Evolutionary conservation across 2,329 filamentous ascomycete genomes (phyloP).

Genomic region (Pseudogymnoascus sp.): DNA sequence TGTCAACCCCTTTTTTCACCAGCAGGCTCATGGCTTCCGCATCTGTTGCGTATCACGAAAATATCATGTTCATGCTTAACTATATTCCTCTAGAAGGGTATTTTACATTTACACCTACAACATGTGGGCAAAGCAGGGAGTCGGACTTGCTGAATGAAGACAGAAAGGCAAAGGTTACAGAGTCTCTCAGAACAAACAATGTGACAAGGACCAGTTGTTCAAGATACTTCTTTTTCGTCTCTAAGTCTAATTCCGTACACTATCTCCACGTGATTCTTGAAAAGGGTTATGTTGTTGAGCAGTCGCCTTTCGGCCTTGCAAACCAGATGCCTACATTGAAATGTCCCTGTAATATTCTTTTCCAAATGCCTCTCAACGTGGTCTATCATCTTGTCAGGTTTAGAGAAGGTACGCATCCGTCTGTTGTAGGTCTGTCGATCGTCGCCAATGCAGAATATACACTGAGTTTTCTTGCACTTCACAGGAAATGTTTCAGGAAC

Average conservation of each 20-base stretch:
- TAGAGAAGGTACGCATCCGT: not conserved
- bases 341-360: not conserved
- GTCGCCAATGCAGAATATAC: not conserved
- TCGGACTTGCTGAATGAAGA: not conserved
- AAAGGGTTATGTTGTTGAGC: not conserved
- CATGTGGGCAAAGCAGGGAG: not conserved
- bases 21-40: too few species aligned
- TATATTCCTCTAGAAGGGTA: not conserved
- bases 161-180: not conserved
- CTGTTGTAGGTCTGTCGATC: not conserved
- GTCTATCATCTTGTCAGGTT: not conserved
- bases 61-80: too few species aligned
- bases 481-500: slow-evolving; percentile 3
- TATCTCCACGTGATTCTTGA: not conserved
- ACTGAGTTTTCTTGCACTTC: not conserved
- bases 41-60: too few species aligned
- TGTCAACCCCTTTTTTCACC: too few species aligned
- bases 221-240: not conserved
- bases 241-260: not conserved
- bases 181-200: not conserved
- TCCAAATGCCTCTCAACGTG: not conserved
- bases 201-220: not conserved
- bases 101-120: not conserved
- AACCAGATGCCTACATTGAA: not conserved
- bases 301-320: not conserved